phyloP scores from a whole-genome alignment of 148 eudicot genomes.

The Vaccinium corymbosum region DNA sequence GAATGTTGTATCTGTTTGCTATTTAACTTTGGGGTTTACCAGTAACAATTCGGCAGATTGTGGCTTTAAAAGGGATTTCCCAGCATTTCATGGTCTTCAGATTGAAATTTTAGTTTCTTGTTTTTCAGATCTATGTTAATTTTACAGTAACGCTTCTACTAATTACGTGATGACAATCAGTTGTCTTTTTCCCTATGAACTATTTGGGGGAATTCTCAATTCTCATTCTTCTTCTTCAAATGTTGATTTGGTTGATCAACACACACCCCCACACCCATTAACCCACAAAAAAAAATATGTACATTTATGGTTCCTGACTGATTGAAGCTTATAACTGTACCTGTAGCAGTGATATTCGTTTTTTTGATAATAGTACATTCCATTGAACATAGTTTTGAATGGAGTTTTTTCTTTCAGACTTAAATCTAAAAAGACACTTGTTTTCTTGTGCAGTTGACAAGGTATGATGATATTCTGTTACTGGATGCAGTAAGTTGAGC shows the following conservation, averaged over 20 bases:
- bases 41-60: neutral
- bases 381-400: neutral
- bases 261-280: neutral
- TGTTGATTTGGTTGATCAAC: neutral
- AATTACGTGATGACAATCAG: neutral
- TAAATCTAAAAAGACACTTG: neutral
- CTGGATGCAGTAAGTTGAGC: constrained; percentile 22
- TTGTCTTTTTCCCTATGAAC: no score
- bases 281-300: neutral
- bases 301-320: neutral
- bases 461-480: constrained; percentile 3
- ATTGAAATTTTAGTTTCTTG: neutral
- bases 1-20: constrained; percentile 3
- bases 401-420: neutral
- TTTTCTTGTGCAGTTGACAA: constrained; percentile 9
- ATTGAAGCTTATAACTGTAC: neutral
- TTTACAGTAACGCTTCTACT: constrained; percentile 6
- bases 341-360: neutral
- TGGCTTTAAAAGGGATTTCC: constrained; percentile 7
- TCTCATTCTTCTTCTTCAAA: no score
- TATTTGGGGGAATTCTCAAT: no score
- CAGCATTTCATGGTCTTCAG: neutral
- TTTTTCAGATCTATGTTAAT: constrained; percentile 5
- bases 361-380: neutral
- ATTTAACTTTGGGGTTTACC: neutral